Evolutionary conservation across 2,329 filamentous ascomycete species (phyloP), one percentile per base, ranked within the genome.

Genomic region (Alternaria ventricosa): DNA sequence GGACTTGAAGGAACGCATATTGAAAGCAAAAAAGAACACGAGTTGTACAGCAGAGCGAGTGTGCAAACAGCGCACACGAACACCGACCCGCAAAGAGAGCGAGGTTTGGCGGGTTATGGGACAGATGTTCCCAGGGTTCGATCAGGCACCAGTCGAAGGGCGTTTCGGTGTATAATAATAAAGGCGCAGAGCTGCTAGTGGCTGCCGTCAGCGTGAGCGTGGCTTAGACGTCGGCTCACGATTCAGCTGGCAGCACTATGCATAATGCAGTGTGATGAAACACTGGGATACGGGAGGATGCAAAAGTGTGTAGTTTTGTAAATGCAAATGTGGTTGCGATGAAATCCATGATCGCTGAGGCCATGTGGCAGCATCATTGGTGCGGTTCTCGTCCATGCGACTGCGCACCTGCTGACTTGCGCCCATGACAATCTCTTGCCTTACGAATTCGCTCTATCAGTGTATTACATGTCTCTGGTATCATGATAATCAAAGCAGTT

Each of bases 131-230:
- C 60, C 67, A 59, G 62, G 55, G 44, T 44, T 49, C 41, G 47
- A 74, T 76, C 73, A 78, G 76, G 76, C 76, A 77, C 76, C 76
- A 73, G 75, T 66, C 62, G 62, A 60, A 63, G 66, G 64, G 64
- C 58, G 60, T 51, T 60, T 27, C 49, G 53, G 45, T 51, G 44
- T 50, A n/a, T n/a, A n/a, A n/a, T n/a, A n/a, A 56, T 65, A 60
- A 65, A 63, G 59, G 67, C 63, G 65, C 58, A 23, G 54, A 23
- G 60, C 49, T 51, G 56, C 56, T 36, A 45, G 57, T 65, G 62
- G 68, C 61, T 66, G 61, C 66, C 54, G 56, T 60, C 50, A 55
- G 60, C 60, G 63, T 69, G 69, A 72, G 70, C 64, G 73, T 71
- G 74, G 74, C 74, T 72, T 65, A 75, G 73, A 71, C 68, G 53